These are phyloP conservation scores for Ogataea kodamae DNA, from an alignment of 805 yeast species.

Conservation along the genomic window DNA sequence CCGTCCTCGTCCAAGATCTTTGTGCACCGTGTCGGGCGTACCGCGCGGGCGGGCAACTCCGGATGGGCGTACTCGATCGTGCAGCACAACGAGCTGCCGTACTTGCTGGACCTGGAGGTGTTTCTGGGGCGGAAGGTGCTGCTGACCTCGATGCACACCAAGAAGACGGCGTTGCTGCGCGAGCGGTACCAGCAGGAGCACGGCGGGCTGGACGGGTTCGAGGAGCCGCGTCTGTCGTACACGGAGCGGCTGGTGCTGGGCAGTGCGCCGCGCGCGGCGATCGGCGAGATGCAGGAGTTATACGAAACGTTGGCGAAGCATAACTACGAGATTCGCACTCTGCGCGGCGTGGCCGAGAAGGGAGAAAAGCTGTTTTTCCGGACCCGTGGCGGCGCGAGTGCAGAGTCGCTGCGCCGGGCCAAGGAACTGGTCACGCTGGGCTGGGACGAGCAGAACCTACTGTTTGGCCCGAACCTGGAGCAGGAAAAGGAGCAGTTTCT, in stretches of 20 bases:
- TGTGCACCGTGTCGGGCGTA: conserved; percentile 97
- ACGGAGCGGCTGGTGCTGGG: conserved; percentile 81
- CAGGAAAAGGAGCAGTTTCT: conserved; percentile 70
- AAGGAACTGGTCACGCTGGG: conserved; percentile 71
- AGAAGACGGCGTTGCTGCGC: conserved; percentile 51
- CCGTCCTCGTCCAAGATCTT: conserved; percentile 93
- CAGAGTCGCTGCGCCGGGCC: conserved; percentile 79
- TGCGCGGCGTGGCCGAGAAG: conserved; percentile 70
- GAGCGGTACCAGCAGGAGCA: conserved; percentile 40
- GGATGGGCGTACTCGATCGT: conserved; percentile 98
- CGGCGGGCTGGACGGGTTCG: conserved; percentile 28
- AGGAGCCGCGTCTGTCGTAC: conserved; percentile 63
- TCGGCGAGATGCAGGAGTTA: conserved; percentile 73
- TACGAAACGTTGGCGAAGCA: conserved; percentile 56
- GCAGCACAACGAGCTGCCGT: conserved; percentile 82
- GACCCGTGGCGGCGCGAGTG: conserved; percentile 83
- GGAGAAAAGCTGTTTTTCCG: conserved; percentile 87
- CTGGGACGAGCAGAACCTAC: conserved; percentile 86
- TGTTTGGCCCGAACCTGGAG: conserved; percentile 75
- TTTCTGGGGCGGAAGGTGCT: conserved; percentile 82
- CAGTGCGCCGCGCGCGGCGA: conserved; percentile 63
- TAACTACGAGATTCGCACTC: conserved; percentile 63
- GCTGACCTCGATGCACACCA: conserved; percentile 65
- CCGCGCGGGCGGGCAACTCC: conserved; percentile 97
- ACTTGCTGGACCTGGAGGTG: conserved; percentile 82